A percentile compares a stretch with the other conserved stretches of the same genome.
Conservation (phyloP, 129 eudicot species). For the Cynara cardunculus region DNA sequence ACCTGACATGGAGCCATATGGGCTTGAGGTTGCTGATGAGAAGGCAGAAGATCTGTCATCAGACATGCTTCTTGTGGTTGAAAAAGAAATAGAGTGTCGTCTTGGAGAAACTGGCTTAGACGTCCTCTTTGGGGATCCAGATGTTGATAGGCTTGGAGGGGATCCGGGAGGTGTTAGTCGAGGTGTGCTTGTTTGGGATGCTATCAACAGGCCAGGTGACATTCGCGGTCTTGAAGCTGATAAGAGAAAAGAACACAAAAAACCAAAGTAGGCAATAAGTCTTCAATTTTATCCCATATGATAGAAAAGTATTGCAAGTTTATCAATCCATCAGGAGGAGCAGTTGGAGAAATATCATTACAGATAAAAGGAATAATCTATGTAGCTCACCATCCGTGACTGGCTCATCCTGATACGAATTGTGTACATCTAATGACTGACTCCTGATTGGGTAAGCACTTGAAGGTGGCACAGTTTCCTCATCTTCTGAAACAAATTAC, state of each 20-base stretch:
- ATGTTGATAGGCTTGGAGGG: slow-evolving; percentile 75
- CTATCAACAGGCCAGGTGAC: slow-evolving; percentile 57
- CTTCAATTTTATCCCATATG: background rate
- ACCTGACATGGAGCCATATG: slow-evolving; percentile 65
- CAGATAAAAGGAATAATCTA: background rate
- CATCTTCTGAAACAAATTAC: slow-evolving; percentile 40
- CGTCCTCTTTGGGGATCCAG: slow-evolving; percentile 70
- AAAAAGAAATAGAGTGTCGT: slow-evolving; percentile 68
- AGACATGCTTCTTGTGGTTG: slow-evolving; percentile 30
- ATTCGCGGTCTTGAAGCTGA: slow-evolving; percentile 56
- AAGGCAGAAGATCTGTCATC: slow-evolving; percentile 63
- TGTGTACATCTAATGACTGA: slow-evolving; percentile 53
- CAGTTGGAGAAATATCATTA: background rate
- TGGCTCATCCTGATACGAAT: slow-evolving; percentile 43
- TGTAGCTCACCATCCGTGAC: slow-evolving; percentile 52
- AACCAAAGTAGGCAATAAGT: background rate
- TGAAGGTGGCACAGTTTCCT: slow-evolving; percentile 42
- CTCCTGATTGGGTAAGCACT: slow-evolving; percentile 43
- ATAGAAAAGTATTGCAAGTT: background rate
- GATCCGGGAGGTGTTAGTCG: slow-evolving; percentile 88
- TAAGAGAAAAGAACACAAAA: background rate
- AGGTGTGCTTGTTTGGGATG: slow-evolving; percentile 85
- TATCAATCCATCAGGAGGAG: background rate
- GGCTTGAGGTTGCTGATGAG: slow-evolving; percentile 59
- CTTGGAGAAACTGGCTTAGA: slow-evolving; percentile 78